Evolutionary conservation across 257 asterid species (phyloP), one percentile per base, ranked within the genome.

Genomic region (Cruciata laevipes): DNA sequence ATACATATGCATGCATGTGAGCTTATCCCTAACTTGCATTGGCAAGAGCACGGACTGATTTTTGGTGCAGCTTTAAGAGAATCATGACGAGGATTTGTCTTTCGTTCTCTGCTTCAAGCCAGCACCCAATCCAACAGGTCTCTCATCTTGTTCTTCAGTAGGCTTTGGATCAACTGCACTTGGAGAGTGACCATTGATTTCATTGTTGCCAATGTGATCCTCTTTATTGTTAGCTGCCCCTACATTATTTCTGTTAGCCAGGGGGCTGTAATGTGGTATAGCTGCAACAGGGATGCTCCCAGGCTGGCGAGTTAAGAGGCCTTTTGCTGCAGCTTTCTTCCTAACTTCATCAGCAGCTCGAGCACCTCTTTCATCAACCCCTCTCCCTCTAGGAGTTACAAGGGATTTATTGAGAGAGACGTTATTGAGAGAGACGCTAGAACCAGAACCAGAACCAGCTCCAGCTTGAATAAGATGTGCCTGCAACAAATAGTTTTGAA

Each of bases 311-410:
- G 79, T 77, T 68, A 78, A 66, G 56, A 88, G 86, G 70, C 97
- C 97, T 75, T 83, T 84, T 9, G 97, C 99, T 24, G 96, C 96
- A 53, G 97, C 97, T 78, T 90, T 94, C 78, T 88, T 90, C 56
- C 95, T 78, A 56, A 72, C 85, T 70, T 89, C 98, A 5, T 90
- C 98, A 53, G 97, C 83, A 61, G 98, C 97, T 47, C 85, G 81
- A 32, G 91, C 97, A 40, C 88, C 96, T 78, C 97, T 79, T 78
- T 90, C 97, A 47, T 90, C 97, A 10, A 88, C 87, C 47, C 96
- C 97, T 44, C 89, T 73, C n/a, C 89, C 91, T 27, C 95, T 84
- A 11, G 89, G 88, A 53, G 81, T 71, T 13, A 82, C 73, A 10
- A 85, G 67, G 13, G 91, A 70, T 74, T 81, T 87, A 68, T 78